phyloP scores from a whole-genome alignment of 73 alveolate species.

The Tetrahymena malaccensis region DNA sequence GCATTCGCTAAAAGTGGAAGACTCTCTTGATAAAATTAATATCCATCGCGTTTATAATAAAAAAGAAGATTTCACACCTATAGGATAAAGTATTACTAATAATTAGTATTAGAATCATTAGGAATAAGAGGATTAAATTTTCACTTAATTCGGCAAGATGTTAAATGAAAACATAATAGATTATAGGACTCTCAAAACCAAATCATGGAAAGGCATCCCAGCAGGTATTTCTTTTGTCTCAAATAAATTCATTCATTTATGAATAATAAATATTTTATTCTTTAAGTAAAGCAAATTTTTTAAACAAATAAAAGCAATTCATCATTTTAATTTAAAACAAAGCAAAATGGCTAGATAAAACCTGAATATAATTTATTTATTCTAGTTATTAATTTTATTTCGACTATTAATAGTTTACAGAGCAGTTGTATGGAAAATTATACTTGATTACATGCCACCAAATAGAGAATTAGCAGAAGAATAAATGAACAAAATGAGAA shows the following conservation, averaged over 20 bases:
- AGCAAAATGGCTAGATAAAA: background rate
- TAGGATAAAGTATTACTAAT: background rate
- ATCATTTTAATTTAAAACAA: too few relatives aligned
- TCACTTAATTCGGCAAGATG: background rate
- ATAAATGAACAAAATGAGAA: slow-evolving; percentile 13
- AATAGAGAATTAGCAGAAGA: slow-evolving; percentile 38
- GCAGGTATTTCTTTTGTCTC: background rate
- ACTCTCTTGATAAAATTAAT: background rate
- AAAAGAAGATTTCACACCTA: background rate
- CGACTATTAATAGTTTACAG: background rate
- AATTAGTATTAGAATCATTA: background rate
- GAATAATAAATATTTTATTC: too few relatives aligned
- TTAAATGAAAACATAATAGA: background rate
- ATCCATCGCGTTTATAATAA: background rate
- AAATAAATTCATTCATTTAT: background rate
- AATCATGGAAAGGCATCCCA: background rate
- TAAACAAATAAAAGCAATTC: too few relatives aligned
- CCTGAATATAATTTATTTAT: too few relatives aligned
- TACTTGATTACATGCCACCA: slow-evolving; percentile 23
- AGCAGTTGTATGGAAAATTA: slow-evolving; percentile 21
- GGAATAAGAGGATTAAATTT: background rate
- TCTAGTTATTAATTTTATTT: too few relatives aligned
- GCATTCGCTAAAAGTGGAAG: background rate
- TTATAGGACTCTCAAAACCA: background rate
- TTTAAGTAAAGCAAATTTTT: background rate